Evolutionary conservation across 768 basidiomycete genomes (phyloP).

Genomic region (Suillus spraguei): DNA sequence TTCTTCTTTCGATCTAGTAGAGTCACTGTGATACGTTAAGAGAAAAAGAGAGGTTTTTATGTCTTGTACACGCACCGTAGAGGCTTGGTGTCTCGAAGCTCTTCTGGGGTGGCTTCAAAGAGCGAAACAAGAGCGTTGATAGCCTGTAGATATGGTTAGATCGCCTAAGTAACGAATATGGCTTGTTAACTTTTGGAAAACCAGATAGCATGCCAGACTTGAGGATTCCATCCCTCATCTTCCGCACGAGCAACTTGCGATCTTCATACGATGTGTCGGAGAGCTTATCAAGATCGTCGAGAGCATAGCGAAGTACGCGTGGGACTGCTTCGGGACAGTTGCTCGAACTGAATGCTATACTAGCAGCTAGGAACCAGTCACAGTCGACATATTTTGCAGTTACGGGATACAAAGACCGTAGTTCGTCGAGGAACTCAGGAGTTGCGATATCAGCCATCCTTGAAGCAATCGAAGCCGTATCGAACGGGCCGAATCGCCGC

Average conservation of each 20-base stretch:
- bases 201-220: slow-evolving; percentile 63
- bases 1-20: slow-evolving; percentile 44
- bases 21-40: slow-evolving; percentile 37
- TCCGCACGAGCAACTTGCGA: slow-evolving; percentile 47
- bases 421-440: slow-evolving; percentile 41
- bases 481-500: background rate
- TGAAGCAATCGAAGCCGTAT: background rate
- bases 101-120: slow-evolving; percentile 53
- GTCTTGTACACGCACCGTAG: slow-evolving; percentile 42
- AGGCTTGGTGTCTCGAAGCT: slow-evolving; percentile 47
- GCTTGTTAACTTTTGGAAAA: slow-evolving; percentile 51
- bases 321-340: slow-evolving; percentile 64
- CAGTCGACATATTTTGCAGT: slow-evolving; percentile 31
- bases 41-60: background rate
- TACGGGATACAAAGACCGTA: slow-evolving; percentile 51
- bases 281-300: slow-evolving; percentile 44
- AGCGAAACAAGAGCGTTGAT: slow-evolving; percentile 62
- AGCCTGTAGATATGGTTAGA: slow-evolving; percentile 35
- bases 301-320: slow-evolving; percentile 50
- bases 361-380: slow-evolving; percentile 63
- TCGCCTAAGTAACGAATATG: background rate
- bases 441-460: slow-evolving; percentile 38
- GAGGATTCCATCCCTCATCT: slow-evolving; percentile 61
- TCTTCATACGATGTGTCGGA: slow-evolving; percentile 33
- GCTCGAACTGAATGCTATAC: slow-evolving; percentile 57